Percentiles rank a stretch among this genome's conserved stretches.
phyloP scores from a whole-genome alignment of 2,329 filamentous ascomycete species.

The Mariannaea sp. region DNA sequence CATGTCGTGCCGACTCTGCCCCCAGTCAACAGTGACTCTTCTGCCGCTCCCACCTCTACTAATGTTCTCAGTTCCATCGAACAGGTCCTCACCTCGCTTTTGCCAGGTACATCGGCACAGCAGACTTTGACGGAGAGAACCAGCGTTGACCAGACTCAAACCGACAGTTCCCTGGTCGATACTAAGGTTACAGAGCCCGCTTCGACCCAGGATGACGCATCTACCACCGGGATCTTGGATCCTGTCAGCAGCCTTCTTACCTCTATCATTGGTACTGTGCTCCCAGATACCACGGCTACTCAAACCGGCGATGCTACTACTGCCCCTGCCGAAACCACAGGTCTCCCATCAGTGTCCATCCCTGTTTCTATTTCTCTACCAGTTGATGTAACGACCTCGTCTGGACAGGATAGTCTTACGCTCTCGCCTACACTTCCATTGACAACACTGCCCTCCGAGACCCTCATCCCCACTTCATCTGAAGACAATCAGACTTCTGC shows the following conservation, averaged over 20 bases:
- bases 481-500: no score
- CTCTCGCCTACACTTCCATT: conserved; percentile 14
- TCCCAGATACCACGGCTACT: background rate
- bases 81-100: no score
- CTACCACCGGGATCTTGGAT: background rate
- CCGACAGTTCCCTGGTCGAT: conserved; percentile 14
- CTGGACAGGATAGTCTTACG: no score
- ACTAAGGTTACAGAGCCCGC: conserved; percentile 19
- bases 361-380: no score
- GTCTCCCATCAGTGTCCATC: no score
- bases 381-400: background rate
- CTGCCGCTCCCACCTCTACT: conserved; percentile 15
- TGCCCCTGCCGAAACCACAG: background rate
- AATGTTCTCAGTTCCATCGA: conserved; percentile 29
- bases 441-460: no score
- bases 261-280: background rate
- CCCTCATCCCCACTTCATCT: no score
- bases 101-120: conserved; percentile 18
- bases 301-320: background rate
- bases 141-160: background rate
- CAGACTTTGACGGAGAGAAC: no score
- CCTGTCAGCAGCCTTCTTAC: background rate
- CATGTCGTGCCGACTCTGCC: conserved; percentile 7
- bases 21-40: background rate
- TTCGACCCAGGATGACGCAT: background rate